Conservation (phyloP, 768 basidiomycete species). For the Sarcomyxa edulis region DNA sequence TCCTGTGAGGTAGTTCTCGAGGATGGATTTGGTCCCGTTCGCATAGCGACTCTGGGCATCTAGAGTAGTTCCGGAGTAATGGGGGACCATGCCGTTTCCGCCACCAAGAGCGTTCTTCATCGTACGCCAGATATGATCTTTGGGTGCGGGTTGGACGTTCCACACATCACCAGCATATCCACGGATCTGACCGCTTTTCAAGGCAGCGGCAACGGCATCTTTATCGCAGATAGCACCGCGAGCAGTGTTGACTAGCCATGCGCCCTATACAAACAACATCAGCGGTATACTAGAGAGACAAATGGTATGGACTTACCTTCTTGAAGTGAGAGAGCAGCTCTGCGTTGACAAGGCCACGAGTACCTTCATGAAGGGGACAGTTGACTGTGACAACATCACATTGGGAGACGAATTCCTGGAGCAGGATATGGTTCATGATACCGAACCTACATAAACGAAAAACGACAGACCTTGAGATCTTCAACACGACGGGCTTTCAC, state of each 20-base stretch:
- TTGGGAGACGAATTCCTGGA: slow-evolving; percentile 44
- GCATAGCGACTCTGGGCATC: slow-evolving; percentile 90
- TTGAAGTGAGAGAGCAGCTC: slow-evolving; percentile 87
- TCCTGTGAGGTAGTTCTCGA: slow-evolving; percentile 60
- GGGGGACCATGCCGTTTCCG: slow-evolving; percentile 88
- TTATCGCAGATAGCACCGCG: slow-evolving; percentile 89
- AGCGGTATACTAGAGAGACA: not conserved
- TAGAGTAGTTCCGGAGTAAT: slow-evolving; percentile 85
- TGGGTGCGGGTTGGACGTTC: slow-evolving; percentile 85
- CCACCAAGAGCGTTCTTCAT: slow-evolving; percentile 76
- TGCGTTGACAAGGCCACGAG: slow-evolving; percentile 72
- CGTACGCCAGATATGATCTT: slow-evolving; percentile 82
- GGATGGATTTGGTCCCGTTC: slow-evolving; percentile 59
- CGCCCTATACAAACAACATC: slow-evolving; percentile 35
- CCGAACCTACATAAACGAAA: slow-evolving; percentile 1
- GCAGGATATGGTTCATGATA: not conserved
- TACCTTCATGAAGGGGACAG: slow-evolving; percentile 84
- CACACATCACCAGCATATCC: slow-evolving; percentile 57
- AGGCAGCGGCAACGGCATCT: slow-evolving; percentile 71
- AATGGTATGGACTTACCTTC: slow-evolving; percentile 27
- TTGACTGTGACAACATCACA: slow-evolving; percentile 87
- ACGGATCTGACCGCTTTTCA: slow-evolving; percentile 59
- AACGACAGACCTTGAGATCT: slow-evolving; percentile 58
- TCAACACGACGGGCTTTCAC: slow-evolving; percentile 72
- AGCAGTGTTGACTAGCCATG: slow-evolving; percentile 91